Conservation (phyloP, 139 green algal genomes). For the Coelastrella sp. region DNA sequence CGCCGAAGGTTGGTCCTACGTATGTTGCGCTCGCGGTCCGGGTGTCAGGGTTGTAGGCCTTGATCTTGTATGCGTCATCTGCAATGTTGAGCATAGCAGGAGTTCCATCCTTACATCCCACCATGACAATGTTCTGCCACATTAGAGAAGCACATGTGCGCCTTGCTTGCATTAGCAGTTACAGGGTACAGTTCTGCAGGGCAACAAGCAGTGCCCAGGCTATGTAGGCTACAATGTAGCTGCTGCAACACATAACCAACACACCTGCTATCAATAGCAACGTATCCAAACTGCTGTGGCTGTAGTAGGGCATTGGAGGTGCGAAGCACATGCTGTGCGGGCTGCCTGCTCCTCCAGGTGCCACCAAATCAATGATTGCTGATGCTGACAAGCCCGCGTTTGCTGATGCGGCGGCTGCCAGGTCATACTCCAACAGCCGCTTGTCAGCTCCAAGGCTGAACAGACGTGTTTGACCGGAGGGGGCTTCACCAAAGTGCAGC, state of each 20-base stretch:
- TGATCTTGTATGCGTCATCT: slow-evolving; percentile 79
- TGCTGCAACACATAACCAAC: neutral
- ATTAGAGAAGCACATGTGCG: no score
- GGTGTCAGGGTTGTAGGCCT: slow-evolving; percentile 66
- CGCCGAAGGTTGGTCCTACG: slow-evolving; percentile 77
- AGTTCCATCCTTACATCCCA: neutral
- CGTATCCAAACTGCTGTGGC: slow-evolving; percentile 65
- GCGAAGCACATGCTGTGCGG: slow-evolving; percentile 74
- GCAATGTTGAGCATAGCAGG: neutral
- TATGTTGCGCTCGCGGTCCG: slow-evolving; percentile 55
- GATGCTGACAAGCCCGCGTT: slow-evolving; percentile 56
- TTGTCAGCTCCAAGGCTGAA: slow-evolving; percentile 79
- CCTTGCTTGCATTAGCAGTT: no score
- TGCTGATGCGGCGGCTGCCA: slow-evolving; percentile 47
- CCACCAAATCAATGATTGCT: slow-evolving; percentile 45
- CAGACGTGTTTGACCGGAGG: slow-evolving; percentile 69
- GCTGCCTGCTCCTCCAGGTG: slow-evolving; percentile 35
- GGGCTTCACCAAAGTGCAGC: slow-evolving; percentile 73
- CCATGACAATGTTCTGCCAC: neutral
- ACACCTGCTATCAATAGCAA: slow-evolving; percentile 74
- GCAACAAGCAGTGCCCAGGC: neutral
- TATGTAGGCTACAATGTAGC: neutral
- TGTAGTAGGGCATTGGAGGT: slow-evolving; percentile 76
- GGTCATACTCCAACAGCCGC: slow-evolving; percentile 77
- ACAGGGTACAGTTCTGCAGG: neutral